phyloP scores from a whole-genome alignment of 257 asterid genomes.

The Anisodus tanguticus region DNA sequence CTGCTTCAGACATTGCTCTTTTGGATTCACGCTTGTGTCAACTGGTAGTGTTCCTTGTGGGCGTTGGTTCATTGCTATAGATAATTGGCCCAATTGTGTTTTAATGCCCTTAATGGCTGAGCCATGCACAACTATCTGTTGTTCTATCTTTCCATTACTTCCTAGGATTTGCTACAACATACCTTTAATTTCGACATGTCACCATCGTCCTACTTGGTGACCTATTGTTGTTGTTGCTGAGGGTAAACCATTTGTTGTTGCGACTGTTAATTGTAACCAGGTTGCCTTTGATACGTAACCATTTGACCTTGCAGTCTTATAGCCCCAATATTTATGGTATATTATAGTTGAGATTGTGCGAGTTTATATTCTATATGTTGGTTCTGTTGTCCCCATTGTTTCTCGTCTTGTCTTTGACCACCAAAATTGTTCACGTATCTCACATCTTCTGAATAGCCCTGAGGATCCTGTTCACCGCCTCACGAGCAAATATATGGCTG shows the following conservation, averaged over 20 bases:
- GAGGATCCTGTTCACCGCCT: background rate
- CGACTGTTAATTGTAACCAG: background rate
- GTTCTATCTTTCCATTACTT: background rate
- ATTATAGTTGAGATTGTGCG: background rate
- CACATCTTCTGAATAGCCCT: background rate
- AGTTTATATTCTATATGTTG: background rate
- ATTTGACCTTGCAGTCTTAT: background rate
- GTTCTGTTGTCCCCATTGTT: background rate
- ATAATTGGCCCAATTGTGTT: background rate
- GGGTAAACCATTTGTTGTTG: too few species aligned
- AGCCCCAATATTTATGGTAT: background rate
- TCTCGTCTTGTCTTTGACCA: background rate
- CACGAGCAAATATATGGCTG: background rate
- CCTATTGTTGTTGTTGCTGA: background rate
- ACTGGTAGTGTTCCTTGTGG: too few species aligned
- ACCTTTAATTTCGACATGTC: background rate
- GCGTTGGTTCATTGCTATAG: background rate
- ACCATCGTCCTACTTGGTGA: background rate
- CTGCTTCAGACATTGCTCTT: too few species aligned
- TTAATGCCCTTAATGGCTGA: background rate
- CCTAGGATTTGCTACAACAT: background rate
- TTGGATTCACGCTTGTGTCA: too few species aligned
- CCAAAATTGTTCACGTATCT: background rate
- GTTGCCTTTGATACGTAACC: background rate
- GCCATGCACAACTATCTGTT: background rate